These are phyloP conservation scores for Puccinia triticina DNA, from an alignment of 1,284 basidiomycete species.

Conservation along the genomic window DNA sequence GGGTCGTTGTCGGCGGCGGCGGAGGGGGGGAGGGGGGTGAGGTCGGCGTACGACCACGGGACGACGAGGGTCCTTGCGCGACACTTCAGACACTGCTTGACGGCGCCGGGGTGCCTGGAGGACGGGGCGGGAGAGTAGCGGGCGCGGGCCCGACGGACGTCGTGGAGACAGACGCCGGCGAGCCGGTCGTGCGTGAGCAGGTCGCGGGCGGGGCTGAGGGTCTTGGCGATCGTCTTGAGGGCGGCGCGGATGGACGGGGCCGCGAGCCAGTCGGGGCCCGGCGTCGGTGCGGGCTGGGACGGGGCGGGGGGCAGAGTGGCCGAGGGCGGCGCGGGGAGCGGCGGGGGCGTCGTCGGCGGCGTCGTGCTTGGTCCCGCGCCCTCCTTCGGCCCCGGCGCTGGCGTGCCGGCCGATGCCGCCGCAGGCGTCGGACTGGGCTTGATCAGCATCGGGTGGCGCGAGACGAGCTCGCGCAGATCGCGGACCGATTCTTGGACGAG, in stretches of 20 bases:
- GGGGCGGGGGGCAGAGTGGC: neutral
- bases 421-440: neutral
- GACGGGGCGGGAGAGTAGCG: too few relatives aligned
- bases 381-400: too few relatives aligned
- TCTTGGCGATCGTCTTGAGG: neutral
- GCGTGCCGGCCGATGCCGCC: too few relatives aligned
- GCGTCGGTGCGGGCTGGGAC: neutral
- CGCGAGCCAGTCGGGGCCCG: too few relatives aligned
- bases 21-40: neutral
- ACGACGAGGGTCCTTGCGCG: neutral
- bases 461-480: neutral
- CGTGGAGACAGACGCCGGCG: neutral
- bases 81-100: conserved; percentile 32
- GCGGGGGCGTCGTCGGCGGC: neutral
- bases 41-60: neutral
- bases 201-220: neutral
- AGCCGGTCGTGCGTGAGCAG: neutral
- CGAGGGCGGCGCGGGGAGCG: neutral
- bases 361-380: neutral
- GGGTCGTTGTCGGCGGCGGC: neutral
- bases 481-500: conserved; percentile 20
- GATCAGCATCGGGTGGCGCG: conserved; percentile 2
- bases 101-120: too few relatives aligned
- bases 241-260: neutral
- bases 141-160: neutral